Conservation (phyloP, 352 stramenopile species). For the Peronospora destructor region DNA sequence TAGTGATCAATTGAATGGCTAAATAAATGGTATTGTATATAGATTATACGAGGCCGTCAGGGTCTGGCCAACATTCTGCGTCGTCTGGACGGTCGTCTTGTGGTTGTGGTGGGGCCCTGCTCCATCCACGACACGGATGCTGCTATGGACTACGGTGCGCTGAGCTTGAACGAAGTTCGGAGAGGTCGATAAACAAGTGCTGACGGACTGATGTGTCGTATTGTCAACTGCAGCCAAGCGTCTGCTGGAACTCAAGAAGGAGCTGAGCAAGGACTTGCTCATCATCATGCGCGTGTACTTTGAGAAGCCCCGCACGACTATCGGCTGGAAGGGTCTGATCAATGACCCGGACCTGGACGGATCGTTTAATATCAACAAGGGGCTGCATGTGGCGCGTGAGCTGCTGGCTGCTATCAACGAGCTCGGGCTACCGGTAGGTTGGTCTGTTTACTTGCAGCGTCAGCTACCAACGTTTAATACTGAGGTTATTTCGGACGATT, state of each 20-base stretch:
- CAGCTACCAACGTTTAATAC: background rate
- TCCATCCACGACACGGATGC: slow-evolving; percentile 87
- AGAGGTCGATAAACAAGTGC: background rate
- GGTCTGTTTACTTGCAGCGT: background rate
- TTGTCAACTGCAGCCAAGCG: slow-evolving; percentile 37
- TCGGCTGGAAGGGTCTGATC: slow-evolving; percentile 88
- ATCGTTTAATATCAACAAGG: slow-evolving; percentile 91
- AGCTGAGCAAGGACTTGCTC: slow-evolving; percentile 75
- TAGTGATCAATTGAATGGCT: background rate
- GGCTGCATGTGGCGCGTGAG: slow-evolving; percentile 72
- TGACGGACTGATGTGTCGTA: slow-evolving; percentile 6
- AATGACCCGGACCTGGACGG: slow-evolving; percentile 87
- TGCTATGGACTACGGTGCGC: slow-evolving; percentile 75
- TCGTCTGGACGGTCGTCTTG: slow-evolving; percentile 78
- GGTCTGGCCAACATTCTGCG: slow-evolving; percentile 66
- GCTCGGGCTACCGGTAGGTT: slow-evolving; percentile 56
- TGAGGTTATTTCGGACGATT: slow-evolving; percentile 1
- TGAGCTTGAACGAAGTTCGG: background rate
- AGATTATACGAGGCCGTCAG: slow-evolving; percentile 71
- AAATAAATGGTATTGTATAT: background rate
- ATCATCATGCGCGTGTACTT: slow-evolving; percentile 91
- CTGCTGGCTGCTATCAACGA: slow-evolving; percentile 83
- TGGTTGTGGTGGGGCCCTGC: slow-evolving; percentile 81
- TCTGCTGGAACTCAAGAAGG: slow-evolving; percentile 58
- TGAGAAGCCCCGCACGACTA: slow-evolving; percentile 85